A percentile compares a stretch with the other conserved stretches of the same genome.
These are phyloP conservation scores for Blumeria hordei DNA, from an alignment of 2,329 filamentous ascomycete species.

Conservation along the genomic window DNA sequence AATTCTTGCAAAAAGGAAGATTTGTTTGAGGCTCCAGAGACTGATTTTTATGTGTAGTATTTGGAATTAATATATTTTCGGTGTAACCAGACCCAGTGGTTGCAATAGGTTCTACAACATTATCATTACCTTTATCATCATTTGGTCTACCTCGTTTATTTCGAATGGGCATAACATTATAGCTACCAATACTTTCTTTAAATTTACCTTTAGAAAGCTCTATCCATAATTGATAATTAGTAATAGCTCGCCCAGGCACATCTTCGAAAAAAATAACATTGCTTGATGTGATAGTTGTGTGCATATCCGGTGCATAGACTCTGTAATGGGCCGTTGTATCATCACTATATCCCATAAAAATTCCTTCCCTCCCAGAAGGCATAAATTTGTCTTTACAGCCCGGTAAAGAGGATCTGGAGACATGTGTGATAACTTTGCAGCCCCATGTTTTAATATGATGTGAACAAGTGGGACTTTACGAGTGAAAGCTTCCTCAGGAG, in stretches of 20 bases:
- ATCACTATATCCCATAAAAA: conserved; percentile 1
- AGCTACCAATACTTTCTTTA: not conserved
- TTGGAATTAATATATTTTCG: too few species aligned
- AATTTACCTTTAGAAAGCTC: not conserved
- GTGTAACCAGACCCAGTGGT: too few species aligned
- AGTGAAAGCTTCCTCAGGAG: not conserved
- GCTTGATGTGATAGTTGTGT: not conserved
- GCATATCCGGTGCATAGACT: not conserved
- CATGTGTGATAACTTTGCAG: not conserved
- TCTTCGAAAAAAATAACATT: too few species aligned
- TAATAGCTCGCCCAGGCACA: too few species aligned
- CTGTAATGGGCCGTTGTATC: not conserved
- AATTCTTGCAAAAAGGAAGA: not conserved
- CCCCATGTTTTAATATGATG: not conserved
- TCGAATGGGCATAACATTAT: not conserved
- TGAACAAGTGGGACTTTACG: not conserved
- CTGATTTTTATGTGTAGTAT: too few species aligned
- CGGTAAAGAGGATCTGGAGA: not conserved
- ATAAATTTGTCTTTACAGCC: not conserved
- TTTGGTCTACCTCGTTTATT: not conserved
- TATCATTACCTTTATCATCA: not conserved
- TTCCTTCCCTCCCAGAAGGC: not conserved
- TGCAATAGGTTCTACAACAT: not conserved
- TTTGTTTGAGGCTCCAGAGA: too few species aligned
- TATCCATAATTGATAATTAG: too few species aligned